phyloP scores from a whole-genome alignment of 2,329 filamentous ascomycete species.

The Fusarium sp. region DNA sequence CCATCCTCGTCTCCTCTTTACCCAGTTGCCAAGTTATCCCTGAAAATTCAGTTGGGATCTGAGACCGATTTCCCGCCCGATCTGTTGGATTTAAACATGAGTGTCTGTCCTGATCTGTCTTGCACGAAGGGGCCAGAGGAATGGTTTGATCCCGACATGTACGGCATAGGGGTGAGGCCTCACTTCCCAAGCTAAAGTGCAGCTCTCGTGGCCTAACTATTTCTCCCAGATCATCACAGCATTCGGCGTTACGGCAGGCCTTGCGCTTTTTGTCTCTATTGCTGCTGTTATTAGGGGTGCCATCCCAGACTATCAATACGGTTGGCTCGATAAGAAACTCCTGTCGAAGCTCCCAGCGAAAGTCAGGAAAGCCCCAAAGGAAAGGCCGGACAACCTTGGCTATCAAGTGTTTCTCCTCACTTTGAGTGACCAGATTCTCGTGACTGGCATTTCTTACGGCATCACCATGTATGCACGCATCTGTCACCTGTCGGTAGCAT shows the following conservation, averaged over 20 bases:
- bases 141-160: conserved; percentile 24
- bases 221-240: conserved; percentile 12
- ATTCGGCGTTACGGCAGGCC: conserved; percentile 14
- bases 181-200: too few relatives aligned
- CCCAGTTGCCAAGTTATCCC: too few relatives aligned
- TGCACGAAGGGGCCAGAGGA: too few relatives aligned
- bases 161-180: conserved; percentile 21
- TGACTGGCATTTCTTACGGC: conserved; percentile 21
- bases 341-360: neutral
- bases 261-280: conserved; percentile 20
- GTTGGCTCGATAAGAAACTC: conserved; percentile 24
- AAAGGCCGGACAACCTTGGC: conserved; percentile 21
- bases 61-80: too few relatives aligned
- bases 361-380: conserved; percentile 1
- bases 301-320: conserved; percentile 19
- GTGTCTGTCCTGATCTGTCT: too few relatives aligned
- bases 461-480: conserved; percentile 29
- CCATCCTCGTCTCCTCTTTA: too few relatives aligned
- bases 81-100: too few relatives aligned
- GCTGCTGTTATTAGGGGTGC: conserved; percentile 18
- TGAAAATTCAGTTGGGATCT: too few relatives aligned
- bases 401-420: conserved; percentile 27
- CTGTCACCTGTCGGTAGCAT: conserved; percentile 9
- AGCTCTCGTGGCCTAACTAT: too few relatives aligned
- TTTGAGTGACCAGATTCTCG: conserved; percentile 32